Base-by-base conservation (phyloP, 257 asterid genomes). In the Petunia secreta region DNA sequence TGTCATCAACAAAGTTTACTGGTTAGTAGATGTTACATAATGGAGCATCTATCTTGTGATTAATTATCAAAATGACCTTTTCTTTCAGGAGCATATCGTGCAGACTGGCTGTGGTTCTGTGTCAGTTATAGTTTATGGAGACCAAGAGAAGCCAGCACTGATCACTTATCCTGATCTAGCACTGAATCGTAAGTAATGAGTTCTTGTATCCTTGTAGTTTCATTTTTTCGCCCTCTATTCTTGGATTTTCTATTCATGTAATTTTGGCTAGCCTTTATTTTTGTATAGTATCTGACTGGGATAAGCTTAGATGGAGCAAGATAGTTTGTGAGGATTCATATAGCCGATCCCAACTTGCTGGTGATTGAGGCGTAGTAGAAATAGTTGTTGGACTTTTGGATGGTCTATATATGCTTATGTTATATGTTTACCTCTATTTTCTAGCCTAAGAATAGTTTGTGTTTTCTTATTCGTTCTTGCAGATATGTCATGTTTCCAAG, bases 91-190 rank as follows among this genome's bases (percentile, higher is more conserved):
- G 88, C 97, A 95, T 90, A 83, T 84, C 69, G 86, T 95, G 73
- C 89, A 87, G 59, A 93, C 97, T 46, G 90, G 92, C 80, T 85
- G 59, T 84, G 98, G 93, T 79, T 91, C 97, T 81, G 91, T 93
- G 64, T 93, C 97, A 73, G 98, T 93, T 83, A 92, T 92, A 76
- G 90, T 93, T 58, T 93, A 92, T 81, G 98, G 98, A 62, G 96
- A 93, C 79, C 91, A 90, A 79, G 97, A 95, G 74, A 95, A 95
- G 87, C 98, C 99, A 8, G 98, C 97, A 83, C 89, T 95, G 79
- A 85, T 95, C 83, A 93, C 99, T 83, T 95, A 95, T 84, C 98
- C 99, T 54, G 99, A 95, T 92, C 80, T 95, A 83, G 98, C 97
- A 86, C 84, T 95, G 86, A 95, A 95, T 80, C 92, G 98, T 95